Evolutionary conservation across 108 stramenopile species (phyloP).

Genomic region (Skeletonema marinoi): DNA sequence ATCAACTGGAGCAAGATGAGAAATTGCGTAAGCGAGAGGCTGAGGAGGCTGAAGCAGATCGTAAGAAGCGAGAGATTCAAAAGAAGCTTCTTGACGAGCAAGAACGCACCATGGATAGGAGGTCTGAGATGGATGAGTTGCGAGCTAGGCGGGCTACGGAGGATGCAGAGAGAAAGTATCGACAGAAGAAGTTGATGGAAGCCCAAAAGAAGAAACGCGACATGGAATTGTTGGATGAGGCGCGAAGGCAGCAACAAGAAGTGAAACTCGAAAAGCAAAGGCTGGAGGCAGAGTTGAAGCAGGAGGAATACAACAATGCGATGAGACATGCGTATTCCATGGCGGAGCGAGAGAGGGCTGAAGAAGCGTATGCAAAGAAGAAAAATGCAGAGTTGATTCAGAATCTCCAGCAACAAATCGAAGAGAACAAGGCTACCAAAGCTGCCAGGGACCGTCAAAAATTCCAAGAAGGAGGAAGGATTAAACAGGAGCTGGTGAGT

Average conservation of each 20-base stretch:
- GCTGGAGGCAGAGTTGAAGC: constrained; percentile 42
- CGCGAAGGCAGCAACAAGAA: constrained; percentile 55
- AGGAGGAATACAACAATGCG: constrained; percentile 55
- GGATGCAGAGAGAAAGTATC: constrained; percentile 58
- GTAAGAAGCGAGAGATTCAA: constrained; percentile 68
- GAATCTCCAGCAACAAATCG: constrained; percentile 63
- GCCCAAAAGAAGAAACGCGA: constrained; percentile 60
- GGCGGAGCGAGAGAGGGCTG: constrained; percentile 57
- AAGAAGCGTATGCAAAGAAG: constrained; percentile 30
- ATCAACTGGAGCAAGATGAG: constrained; percentile 74
- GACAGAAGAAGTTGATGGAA: constrained; percentile 52
- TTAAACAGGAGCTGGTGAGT: constrained; percentile 48
- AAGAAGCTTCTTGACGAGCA: constrained; percentile 74
- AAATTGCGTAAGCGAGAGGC: constrained; percentile 69
- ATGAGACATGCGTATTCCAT: constrained; percentile 45
- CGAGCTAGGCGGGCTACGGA: constrained; percentile 77
- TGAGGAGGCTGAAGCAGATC: constrained; percentile 62
- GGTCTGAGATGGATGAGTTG: constrained; percentile 82
- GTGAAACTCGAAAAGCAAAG: constrained; percentile 44
- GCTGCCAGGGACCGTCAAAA: constrained; percentile 47
- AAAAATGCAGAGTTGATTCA: constrained; percentile 43
- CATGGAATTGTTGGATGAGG: constrained; percentile 34
- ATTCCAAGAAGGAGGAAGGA: constrained; percentile 49
- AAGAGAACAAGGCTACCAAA: constrained; percentile 54
- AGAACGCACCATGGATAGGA: constrained; percentile 71